Evolutionary conservation across 306 rosid genomes (phyloP).

Genomic region (Phaseolus lunatus): DNA sequence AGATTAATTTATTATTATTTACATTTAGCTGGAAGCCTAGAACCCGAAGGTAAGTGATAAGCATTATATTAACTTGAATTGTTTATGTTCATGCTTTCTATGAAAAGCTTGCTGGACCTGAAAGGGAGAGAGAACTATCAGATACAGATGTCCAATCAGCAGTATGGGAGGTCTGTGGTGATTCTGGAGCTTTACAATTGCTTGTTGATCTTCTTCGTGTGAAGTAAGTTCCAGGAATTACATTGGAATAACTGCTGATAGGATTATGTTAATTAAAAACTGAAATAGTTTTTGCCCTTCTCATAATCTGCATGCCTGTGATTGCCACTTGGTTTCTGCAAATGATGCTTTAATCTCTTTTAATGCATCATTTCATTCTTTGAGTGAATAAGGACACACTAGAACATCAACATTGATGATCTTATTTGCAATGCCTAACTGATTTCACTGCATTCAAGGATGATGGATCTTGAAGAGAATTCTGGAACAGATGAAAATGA

Average conservation of each 20-base stretch:
- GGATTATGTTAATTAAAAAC: constrained; percentile 19
- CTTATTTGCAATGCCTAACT: constrained; percentile 29
- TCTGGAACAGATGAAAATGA: constrained; percentile 77
- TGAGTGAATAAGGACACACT: constrained; percentile 12
- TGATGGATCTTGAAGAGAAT: constrained; percentile 78
- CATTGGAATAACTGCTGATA: constrained; percentile 22
- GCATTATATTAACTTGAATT: constrained; percentile 23
- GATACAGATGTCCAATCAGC: constrained; percentile 87
- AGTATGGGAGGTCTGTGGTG: constrained; percentile 96
- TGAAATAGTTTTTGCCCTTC: background rate
- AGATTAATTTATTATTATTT: constrained; percentile 10
- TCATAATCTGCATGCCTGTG: constrained; percentile 35
- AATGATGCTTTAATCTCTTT: constrained; percentile 32
- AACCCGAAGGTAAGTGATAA: constrained; percentile 24
- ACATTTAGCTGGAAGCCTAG: background rate
- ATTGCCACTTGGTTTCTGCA: constrained; percentile 33
- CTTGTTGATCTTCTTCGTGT: constrained; percentile 91
- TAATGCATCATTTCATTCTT: constrained; percentile 15
- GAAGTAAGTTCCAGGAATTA: constrained; percentile 57
- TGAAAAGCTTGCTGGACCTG: constrained; percentile 75
- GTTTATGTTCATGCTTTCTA: constrained; percentile 38
- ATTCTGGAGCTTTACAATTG: constrained; percentile 89
- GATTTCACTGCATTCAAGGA: constrained; percentile 54
- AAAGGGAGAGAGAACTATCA: constrained; percentile 67
- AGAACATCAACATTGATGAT: constrained; percentile 19